Percentiles rank a stretch among this genome's conserved stretches.
These are phyloP conservation scores for Samsoniella hepiali DNA, from an alignment of 2,329 filamentous ascomycete genomes.

Conservation along the genomic window DNA sequence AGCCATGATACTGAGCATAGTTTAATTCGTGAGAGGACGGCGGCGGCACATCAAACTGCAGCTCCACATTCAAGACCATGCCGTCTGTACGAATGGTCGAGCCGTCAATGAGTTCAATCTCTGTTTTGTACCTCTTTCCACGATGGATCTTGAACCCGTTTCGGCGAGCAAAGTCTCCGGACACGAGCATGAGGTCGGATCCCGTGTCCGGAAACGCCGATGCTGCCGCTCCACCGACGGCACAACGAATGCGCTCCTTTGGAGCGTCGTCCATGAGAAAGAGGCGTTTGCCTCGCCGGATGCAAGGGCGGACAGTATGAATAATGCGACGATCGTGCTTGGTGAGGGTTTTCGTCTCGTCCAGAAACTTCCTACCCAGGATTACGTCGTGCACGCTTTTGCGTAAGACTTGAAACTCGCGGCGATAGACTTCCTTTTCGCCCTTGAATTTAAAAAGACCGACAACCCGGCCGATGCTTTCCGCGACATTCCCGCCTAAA, in stretches of 20 bases:
- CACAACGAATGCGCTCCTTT: constrained; percentile 4
- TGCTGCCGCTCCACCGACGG: constrained; percentile 9
- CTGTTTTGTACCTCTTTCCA: constrained; percentile 4
- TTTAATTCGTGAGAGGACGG: background rate
- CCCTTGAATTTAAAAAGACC: background rate
- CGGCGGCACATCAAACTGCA: constrained; percentile 10
- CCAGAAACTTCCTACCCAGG: background rate
- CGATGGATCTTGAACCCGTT: constrained; percentile 5
- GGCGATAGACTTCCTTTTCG: background rate
- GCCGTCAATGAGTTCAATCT: constrained; percentile 15
- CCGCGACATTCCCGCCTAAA: background rate
- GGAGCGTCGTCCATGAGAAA: constrained; percentile 8
- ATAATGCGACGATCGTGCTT: background rate
- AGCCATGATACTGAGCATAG: background rate
- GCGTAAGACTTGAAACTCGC: background rate
- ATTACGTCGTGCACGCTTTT: background rate
- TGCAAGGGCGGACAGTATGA: background rate
- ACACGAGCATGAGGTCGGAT: constrained; percentile 17
- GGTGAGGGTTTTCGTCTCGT: background rate
- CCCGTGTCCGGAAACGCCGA: constrained; percentile 19
- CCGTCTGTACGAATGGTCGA: constrained; percentile 13
- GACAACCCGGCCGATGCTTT: background rate
- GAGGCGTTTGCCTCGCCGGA: background rate
- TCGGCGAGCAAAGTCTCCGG: constrained; percentile 17
- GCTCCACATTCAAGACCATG: constrained; percentile 13